Evolutionary conservation across 306 rosid species (phyloP).

Genomic region (Cucumis hystrix): DNA sequence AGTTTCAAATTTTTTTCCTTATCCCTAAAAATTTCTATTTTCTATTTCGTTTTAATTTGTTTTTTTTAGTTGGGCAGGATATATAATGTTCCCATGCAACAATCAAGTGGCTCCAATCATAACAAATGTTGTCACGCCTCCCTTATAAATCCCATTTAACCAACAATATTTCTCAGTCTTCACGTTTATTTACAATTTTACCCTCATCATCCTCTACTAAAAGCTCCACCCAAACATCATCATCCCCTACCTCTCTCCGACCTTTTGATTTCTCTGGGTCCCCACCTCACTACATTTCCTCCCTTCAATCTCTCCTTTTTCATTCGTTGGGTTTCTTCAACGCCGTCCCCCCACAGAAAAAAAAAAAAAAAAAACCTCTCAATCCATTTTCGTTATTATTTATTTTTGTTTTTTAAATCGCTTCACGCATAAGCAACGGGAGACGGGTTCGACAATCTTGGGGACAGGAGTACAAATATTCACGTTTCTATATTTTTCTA

Average conservation of each 20-base stretch:
- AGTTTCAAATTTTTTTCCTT: too few relatives aligned
- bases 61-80: not conserved
- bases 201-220: slow-evolving; percentile 26
- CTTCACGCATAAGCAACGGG: too few relatives aligned
- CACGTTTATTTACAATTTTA: slow-evolving; percentile 10
- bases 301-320: not conserved
- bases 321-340: too few relatives aligned
- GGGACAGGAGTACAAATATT: too few relatives aligned
- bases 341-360: too few relatives aligned
- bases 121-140: slow-evolving; percentile 42
- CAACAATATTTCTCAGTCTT: not conserved
- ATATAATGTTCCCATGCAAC: slow-evolving; percentile 30
- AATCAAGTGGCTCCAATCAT: slow-evolving; percentile 45
- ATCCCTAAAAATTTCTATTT: too few relatives aligned
- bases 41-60: too few relatives aligned
- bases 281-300: not conserved
- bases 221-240: slow-evolving; percentile 31
- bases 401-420: too few relatives aligned
- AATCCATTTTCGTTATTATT: too few relatives aligned
- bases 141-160: not conserved
- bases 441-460: too few relatives aligned
- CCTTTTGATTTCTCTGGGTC: slow-evolving; percentile 11
- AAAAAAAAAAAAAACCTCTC: too few relatives aligned
- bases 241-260: slow-evolving; percentile 13
- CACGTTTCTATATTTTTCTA: too few relatives aligned